A percentile compares a stretch with the other conserved stretches of the same genome.
Conservation (phyloP, 495 filamentous ascomycete species). For the Penicillium maclennaniae region DNA sequence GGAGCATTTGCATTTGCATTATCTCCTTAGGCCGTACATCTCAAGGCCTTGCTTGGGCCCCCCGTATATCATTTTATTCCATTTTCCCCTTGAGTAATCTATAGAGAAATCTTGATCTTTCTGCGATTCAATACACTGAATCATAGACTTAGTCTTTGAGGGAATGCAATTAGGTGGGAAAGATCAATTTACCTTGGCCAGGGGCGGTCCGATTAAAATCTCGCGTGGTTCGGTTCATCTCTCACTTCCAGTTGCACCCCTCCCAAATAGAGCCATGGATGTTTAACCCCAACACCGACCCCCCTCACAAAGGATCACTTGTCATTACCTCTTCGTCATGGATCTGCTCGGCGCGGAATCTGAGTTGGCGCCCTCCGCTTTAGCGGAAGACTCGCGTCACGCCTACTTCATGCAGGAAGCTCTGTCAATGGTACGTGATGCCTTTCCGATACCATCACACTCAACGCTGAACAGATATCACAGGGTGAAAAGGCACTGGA, state of each 20-base stretch:
- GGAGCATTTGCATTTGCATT: too few relatives aligned
- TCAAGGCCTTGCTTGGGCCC: too few relatives aligned
- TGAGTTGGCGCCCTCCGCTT: background rate
- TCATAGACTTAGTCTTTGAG: background rate
- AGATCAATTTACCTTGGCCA: background rate
- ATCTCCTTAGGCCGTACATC: too few relatives aligned
- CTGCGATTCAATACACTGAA: background rate
- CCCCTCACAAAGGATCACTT: background rate
- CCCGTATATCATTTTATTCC: too few relatives aligned
- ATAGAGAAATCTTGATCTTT: background rate
- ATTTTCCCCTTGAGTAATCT: too few relatives aligned
- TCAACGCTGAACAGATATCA: constrained; percentile 7
- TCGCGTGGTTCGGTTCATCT: background rate
- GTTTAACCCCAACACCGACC: background rate
- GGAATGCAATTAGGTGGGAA: background rate
- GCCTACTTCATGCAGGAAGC: constrained; percentile 67
- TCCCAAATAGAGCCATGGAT: background rate
- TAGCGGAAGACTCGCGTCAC: constrained; percentile 35
- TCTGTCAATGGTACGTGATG: constrained; percentile 55
- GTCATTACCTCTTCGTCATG: background rate
- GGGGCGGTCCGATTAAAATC: background rate
- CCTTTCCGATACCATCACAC: background rate
- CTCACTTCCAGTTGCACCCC: background rate
- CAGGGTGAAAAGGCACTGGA: constrained; percentile 77
- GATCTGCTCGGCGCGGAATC: background rate